Evolutionary conservation across 2,329 filamentous ascomycete genomes (phyloP), one percentile per base, ranked within the genome.

Genomic region (Diaporthe aspalathi): DNA sequence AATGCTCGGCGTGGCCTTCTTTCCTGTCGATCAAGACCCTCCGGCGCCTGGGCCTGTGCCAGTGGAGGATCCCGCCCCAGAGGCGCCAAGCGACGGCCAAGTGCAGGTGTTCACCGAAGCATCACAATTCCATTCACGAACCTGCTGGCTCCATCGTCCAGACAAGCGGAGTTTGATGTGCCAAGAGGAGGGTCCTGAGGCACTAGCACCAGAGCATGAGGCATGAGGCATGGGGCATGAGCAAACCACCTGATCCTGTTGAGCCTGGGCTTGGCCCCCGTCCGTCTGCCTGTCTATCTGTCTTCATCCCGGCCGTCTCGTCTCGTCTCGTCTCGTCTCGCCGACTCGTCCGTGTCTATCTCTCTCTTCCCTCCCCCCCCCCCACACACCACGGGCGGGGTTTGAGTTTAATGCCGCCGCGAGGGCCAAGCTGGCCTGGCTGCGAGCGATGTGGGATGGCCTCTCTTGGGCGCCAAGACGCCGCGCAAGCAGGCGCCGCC

Each of bases 141-240:
- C 60, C 29, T 50, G 43, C 60, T n/a, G n/a, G n/a, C n/a, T 35
- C 29, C 12, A 65, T 38, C 45, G 27, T 38, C 60, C 49, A 65
- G 50, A 65, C 45, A 62, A 65, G 45, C 60, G n/a, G 60, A 65
- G 60, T 65, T 65, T 65, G 60, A 65, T 65, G 45, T 65, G 60
- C 60, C 60, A 65, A 65, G 60, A 50, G 45, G 60, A 65, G 45
- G 43, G 60, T 22, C 60, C 60, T 50, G 60, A 29, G 29, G 60
- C 60, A 65, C 60, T 65, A 49, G 60, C 60, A 65, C 29, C 27
- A 38, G 45, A 50, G 60, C 43, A 40, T 40, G 54, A 57, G 35
- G 35, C 54, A 50, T 50, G 45, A 65, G 60, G 60, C 60, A 65
- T 63, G 43, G 38, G 40, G 27, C 40, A 63, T 47, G 40, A 57